Evolutionary conservation across 1,139 yeast species (phyloP), one percentile per base, ranked within the genome.

Genomic region (Debaryomyces sp.): DNA sequence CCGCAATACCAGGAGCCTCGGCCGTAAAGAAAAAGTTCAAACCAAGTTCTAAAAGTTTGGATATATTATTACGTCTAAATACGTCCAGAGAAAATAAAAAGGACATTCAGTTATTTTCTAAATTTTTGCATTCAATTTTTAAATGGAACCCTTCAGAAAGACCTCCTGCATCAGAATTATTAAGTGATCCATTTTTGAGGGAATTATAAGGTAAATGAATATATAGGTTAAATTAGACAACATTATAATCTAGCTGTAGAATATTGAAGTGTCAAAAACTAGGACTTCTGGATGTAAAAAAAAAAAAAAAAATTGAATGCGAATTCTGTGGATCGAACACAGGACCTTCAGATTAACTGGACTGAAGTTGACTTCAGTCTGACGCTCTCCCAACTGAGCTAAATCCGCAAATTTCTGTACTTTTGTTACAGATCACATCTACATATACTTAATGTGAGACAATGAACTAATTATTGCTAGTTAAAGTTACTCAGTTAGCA

Each of bases 321-420:
- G 74, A 71, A 67, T 71, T 72, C 76, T 72, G 80, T 75, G 80
- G 80, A 75, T 75, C 79, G 80, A 75, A 75, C 80, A 75, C 80
- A 75, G 76, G 79, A 75, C 80, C 79, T 75, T 71, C 78, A 74
- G 79, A 75, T 75, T 62, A 62, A 63, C 68, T 64, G 67, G 68
- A 66, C 70, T 58, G 63, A 61, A 62, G 64, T 60, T 51, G 24
- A 57, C 80, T 74, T 75, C 79, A 75, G 79, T 75, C 79, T 73
- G 78, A 72, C 79, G 80, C 79, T 75, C 79, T 75, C 79, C 80
- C 78, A 70, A 74, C 78, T 75, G 79, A 75, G 79, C 79, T 75
- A 75, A 75, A 73, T 61, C 74, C 72, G 49, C 49, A 13, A 8
- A 18, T 36, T 35, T 24, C 22, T 38, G 1, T 21, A n/a, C 6